phyloP scores from a whole-genome alignment of 306 rosid species.

The Ochetophila trinervis region DNA sequence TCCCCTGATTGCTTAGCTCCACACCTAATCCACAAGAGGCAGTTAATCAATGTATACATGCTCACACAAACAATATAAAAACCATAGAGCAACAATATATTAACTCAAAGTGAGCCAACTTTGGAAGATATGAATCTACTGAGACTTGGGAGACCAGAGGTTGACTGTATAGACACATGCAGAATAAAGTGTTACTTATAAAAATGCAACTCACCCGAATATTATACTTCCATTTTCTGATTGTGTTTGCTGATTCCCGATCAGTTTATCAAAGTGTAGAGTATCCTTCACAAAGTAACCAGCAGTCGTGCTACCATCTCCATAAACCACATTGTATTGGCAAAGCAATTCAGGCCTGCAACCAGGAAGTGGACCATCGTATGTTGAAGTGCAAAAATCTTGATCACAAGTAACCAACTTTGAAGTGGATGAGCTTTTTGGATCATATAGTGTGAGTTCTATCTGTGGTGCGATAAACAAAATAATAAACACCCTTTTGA shows the following conservation, averaged over 20 bases:
- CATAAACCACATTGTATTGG: slow-evolving; percentile 63
- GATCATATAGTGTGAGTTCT: slow-evolving; percentile 55
- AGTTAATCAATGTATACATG: neutral
- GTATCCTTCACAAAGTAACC: slow-evolving; percentile 75
- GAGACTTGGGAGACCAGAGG: too few relatives aligned
- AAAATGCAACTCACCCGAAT: slow-evolving; percentile 68
- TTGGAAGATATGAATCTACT: too few relatives aligned
- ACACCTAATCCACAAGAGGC: slow-evolving; percentile 45
- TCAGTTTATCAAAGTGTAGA: slow-evolving; percentile 46
- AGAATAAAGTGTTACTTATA: slow-evolving; percentile 2
- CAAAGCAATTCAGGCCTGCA: slow-evolving; percentile 55
- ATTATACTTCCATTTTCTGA: slow-evolving; percentile 42
- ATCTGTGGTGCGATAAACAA: slow-evolving; percentile 52
- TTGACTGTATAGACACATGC: neutral
- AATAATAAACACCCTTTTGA: slow-evolving; percentile 16
- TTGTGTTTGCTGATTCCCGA: slow-evolving; percentile 39
- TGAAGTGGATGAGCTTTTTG: slow-evolving; percentile 54
- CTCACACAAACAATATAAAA: neutral
- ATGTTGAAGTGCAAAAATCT: slow-evolving; percentile 57
- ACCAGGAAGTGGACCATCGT: slow-evolving; percentile 43
- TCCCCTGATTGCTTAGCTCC: slow-evolving; percentile 68
- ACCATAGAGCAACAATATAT: neutral
- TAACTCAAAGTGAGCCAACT: neutral
- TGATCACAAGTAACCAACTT: slow-evolving; percentile 51
- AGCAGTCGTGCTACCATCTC: slow-evolving; percentile 78